phyloP scores from a whole-genome alignment of 768 basidiomycete species.

The Lentinula lateritia region DNA sequence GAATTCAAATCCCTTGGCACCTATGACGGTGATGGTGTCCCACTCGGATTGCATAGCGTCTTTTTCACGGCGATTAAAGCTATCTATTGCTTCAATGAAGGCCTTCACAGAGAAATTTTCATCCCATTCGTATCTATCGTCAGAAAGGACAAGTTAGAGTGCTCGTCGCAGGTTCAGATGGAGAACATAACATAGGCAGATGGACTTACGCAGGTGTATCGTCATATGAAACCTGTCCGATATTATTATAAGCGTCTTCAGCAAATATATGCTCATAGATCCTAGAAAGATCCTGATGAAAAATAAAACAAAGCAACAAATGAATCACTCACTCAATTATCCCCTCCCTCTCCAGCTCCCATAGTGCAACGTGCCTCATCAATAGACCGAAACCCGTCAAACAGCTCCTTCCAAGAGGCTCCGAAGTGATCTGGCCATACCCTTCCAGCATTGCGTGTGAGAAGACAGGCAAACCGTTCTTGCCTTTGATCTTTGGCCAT shows the following conservation, averaged over 20 bases:
- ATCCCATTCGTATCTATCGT: conserved; percentile 12
- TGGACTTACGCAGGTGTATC: conserved; percentile 7
- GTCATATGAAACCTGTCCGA: conserved; percentile 11
- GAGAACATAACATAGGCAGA: not conserved
- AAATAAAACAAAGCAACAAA: not conserved
- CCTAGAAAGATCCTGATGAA: not conserved
- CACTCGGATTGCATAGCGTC: not conserved
- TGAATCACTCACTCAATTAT: not conserved
- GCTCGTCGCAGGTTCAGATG: not conserved
- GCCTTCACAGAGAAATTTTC: conserved; percentile 6
- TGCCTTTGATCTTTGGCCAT: not conserved
- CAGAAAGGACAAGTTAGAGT: not conserved
- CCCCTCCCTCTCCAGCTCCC: conserved; percentile 10
- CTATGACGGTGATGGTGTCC: too few species aligned
- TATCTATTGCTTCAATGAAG: conserved; percentile 5
- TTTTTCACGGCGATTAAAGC: conserved; percentile 7
- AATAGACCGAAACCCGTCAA: conserved; percentile 11
- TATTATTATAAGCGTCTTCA: conserved; percentile 6
- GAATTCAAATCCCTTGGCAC: not conserved
- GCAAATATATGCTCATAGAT: conserved; percentile 7
- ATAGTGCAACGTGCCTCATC: conserved; percentile 14
- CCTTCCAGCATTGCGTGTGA: conserved; percentile 9
- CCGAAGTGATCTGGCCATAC: not conserved
- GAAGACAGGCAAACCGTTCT: conserved; percentile 7
- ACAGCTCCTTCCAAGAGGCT: not conserved